A percentile compares a stretch with the other conserved stretches of the same genome.
Conservation (phyloP, 768 basidiomycete genomes). For the Podaxis sp. region DNA sequence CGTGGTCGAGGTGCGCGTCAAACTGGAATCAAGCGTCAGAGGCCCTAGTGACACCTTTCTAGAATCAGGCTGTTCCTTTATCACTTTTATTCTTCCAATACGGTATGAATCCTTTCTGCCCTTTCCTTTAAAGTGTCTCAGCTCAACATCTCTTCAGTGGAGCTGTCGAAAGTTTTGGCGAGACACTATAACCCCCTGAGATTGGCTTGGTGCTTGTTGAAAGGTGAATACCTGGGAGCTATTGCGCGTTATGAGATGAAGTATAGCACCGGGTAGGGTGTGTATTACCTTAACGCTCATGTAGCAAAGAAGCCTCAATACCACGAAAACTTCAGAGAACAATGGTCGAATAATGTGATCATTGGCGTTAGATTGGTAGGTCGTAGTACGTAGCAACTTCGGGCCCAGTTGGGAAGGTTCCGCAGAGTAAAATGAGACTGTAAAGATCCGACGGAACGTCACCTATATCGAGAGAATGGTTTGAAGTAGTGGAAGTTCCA, state of each 20-base stretch:
- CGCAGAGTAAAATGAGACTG: too few species aligned
- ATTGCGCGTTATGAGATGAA: slow-evolving; percentile 45
- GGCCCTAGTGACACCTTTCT: background rate
- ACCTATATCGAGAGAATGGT: too few species aligned
- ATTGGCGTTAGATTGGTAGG: too few species aligned
- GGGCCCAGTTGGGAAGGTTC: too few species aligned
- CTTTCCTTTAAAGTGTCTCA: background rate
- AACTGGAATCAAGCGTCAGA: background rate
- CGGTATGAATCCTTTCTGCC: slow-evolving; percentile 34
- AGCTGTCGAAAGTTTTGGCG: slow-evolving; percentile 38
- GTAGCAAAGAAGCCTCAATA: too few species aligned
- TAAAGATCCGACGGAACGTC: too few species aligned
- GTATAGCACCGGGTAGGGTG: slow-evolving; percentile 20
- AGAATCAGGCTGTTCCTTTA: slow-evolving; percentile 57
- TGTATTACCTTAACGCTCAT: background rate
- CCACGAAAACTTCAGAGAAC: too few species aligned
- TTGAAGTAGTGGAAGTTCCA: background rate
- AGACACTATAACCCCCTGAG: slow-evolving; percentile 61
- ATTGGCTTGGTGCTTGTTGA: slow-evolving; percentile 46
- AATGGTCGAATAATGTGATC: too few species aligned
- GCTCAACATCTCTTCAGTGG: slow-evolving; percentile 31
- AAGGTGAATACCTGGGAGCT: slow-evolving; percentile 48
- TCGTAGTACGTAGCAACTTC: too few species aligned
- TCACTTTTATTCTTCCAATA: slow-evolving; percentile 59
- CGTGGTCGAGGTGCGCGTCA: slow-evolving; percentile 31